A percentile compares a stretch with the other conserved stretches of the same genome.
Evolutionary conservation across 495 filamentous ascomycete species (phyloP).

Genomic region (Aspergillus steynii): DNA sequence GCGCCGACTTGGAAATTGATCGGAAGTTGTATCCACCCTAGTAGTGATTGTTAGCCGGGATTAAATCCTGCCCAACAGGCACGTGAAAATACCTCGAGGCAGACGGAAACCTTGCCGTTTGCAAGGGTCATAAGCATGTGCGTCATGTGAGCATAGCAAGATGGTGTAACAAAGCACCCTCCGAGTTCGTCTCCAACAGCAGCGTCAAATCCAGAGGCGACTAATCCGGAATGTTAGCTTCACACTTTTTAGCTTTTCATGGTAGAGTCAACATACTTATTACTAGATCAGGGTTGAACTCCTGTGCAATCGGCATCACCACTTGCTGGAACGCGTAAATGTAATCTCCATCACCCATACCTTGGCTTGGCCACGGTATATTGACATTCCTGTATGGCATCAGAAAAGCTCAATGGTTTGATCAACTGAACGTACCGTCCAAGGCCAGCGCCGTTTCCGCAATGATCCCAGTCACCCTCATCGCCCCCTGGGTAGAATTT

Average conservation of each 20-base stretch:
- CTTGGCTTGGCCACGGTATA: conserved; percentile 87
- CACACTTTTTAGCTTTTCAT: not conserved
- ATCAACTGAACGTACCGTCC: conserved; percentile 54
- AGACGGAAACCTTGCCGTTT: conserved; percentile 84
- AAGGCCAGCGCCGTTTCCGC: conserved; percentile 69
- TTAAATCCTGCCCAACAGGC: not conserved
- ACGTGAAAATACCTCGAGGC: conserved; percentile 63
- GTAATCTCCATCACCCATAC: conserved; percentile 97
- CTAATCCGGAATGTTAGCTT: conserved; percentile 34
- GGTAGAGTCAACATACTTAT: conserved; percentile 53
- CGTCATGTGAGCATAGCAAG: conserved; percentile 97
- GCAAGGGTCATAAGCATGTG: conserved; percentile 98
- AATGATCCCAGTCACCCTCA: conserved; percentile 74
- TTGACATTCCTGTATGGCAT: conserved; percentile 74
- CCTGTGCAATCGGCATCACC: conserved; percentile 93
- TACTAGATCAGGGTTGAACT: conserved; percentile 93
- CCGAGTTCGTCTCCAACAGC: conserved; percentile 90
- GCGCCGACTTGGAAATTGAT: conserved; percentile 87
- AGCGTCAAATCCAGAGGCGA: conserved; percentile 95
- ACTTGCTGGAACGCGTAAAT: conserved; percentile 93
- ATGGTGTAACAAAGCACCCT: conserved; percentile 84
- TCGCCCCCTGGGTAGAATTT: conserved; percentile 81
- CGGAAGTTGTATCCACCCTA: conserved; percentile 91
- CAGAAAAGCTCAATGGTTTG: conserved; percentile 8
- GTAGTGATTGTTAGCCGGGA: conserved; percentile 1